A percentile compares a stretch with the other conserved stretches of the same genome.
phyloP scores from a whole-genome alignment of 331 rosid genomes.

The Cucumis variabilis region DNA sequence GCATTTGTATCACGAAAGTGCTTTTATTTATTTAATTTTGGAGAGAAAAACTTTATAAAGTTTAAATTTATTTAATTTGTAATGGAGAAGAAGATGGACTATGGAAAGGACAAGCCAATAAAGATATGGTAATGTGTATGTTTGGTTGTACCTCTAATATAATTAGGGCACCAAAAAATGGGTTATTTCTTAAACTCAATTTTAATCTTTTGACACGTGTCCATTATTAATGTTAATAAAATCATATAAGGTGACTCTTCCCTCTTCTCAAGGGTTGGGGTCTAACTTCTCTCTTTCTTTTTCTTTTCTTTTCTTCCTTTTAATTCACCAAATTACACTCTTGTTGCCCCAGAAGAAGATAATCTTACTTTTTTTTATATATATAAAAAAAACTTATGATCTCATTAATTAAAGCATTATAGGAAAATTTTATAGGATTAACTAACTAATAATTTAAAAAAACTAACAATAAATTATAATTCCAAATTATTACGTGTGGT shows the following conservation, averaged over 20 bases:
- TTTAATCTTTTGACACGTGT: constrained; percentile 60
- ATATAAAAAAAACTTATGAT: neutral
- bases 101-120: constrained; percentile 63
- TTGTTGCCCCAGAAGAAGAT: neutral
- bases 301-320: no score
- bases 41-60: no score
- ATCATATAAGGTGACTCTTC: constrained; percentile 30
- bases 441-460: neutral
- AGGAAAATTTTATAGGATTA: neutral
- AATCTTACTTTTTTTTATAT: neutral
- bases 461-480: neutral
- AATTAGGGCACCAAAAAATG: constrained; percentile 11
- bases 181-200: constrained; percentile 36
- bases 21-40: neutral
- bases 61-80: neutral
- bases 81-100: constrained; percentile 37
- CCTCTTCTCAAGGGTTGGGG: constrained; percentile 24
- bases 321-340: constrained; percentile 14
- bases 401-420: neutral
- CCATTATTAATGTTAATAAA: constrained; percentile 35
- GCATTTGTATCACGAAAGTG: neutral
- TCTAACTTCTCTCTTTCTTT: neutral
- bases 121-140: constrained; percentile 54
- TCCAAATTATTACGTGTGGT: neutral
- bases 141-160: constrained; percentile 39